Conservation (phyloP, 768 basidiomycete genomes). For the Erythrobasidium yunnanense region DNA sequence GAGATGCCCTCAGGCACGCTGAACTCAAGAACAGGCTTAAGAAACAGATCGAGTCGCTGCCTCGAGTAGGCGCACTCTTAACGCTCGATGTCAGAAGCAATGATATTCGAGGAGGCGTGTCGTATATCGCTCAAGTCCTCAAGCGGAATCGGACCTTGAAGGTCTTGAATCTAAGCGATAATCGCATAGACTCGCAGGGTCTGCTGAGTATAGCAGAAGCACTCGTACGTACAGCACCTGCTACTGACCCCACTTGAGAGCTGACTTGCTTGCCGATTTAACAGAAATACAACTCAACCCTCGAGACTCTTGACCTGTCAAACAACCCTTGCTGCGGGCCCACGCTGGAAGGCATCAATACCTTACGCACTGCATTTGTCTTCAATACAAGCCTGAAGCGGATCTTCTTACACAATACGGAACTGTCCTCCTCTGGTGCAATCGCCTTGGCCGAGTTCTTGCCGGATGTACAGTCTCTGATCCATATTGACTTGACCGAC, state of each 20-base stretch:
- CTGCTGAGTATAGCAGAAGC: slow-evolving; percentile 76
- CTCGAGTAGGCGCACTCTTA: slow-evolving; percentile 69
- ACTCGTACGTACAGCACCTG: slow-evolving; percentile 50
- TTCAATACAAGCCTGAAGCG: slow-evolving; percentile 83
- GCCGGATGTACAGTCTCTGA: slow-evolving; percentile 70
- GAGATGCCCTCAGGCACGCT: slow-evolving; percentile 34
- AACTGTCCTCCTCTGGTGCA: slow-evolving; percentile 68
- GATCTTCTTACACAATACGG: slow-evolving; percentile 75
- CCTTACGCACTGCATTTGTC: slow-evolving; percentile 82
- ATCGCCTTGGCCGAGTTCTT: slow-evolving; percentile 94
- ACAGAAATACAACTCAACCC: slow-evolving; percentile 84
- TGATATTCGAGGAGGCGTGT: slow-evolving; percentile 72
- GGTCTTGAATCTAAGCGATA: slow-evolving; percentile 85
- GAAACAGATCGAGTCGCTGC: slow-evolving; percentile 75
- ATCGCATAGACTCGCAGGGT: slow-evolving; percentile 74
- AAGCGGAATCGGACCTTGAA: slow-evolving; percentile 92
- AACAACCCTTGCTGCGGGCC: slow-evolving; percentile 90
- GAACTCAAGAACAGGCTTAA: slow-evolving; percentile 54
- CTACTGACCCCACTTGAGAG: neutral
- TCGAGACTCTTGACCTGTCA: slow-evolving; percentile 88
- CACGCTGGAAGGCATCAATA: slow-evolving; percentile 71
- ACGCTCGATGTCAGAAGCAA: slow-evolving; percentile 87
- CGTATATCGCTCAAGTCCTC: slow-evolving; percentile 84
- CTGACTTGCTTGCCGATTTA: neutral
- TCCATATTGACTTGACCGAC: slow-evolving; percentile 63